Conservation (phyloP, 331 rosid species). For the Quercus tomentella region DNA sequence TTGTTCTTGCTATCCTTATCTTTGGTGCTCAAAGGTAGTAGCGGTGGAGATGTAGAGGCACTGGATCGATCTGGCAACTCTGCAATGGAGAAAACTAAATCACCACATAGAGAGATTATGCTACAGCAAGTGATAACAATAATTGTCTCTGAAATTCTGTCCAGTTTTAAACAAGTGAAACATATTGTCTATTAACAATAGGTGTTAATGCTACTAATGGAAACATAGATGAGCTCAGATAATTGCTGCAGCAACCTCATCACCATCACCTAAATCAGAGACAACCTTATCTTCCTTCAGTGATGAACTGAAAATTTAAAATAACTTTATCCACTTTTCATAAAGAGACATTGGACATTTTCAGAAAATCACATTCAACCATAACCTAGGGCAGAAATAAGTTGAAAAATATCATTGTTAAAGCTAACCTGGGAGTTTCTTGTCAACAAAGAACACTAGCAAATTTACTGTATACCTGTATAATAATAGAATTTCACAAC, state of each 20-base stretch:
- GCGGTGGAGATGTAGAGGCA: conserved; percentile 8
- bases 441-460: conserved; percentile 27
- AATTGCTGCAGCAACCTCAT: background rate
- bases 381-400: background rate
- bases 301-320: background rate
- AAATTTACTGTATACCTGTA: conserved; percentile 41
- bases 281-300: background rate
- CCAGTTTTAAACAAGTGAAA: background rate
- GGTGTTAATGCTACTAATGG: background rate
- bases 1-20: conserved; percentile 24
- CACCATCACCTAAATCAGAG: background rate
- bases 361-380: background rate
- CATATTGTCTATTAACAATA: background rate
- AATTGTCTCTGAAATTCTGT: background rate
- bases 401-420: background rate
- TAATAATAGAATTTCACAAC: background rate
- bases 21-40: conserved; percentile 22
- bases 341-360: background rate
- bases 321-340: background rate
- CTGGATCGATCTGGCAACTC: conserved; percentile 36
- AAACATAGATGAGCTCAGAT: background rate
- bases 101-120: background rate
- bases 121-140: background rate
- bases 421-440: conserved; percentile 31
- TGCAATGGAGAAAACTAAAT: conserved; percentile 1